phyloP scores from a whole-genome alignment of 2,329 filamentous ascomycete species.

The Fusarium oxysporum region DNA sequence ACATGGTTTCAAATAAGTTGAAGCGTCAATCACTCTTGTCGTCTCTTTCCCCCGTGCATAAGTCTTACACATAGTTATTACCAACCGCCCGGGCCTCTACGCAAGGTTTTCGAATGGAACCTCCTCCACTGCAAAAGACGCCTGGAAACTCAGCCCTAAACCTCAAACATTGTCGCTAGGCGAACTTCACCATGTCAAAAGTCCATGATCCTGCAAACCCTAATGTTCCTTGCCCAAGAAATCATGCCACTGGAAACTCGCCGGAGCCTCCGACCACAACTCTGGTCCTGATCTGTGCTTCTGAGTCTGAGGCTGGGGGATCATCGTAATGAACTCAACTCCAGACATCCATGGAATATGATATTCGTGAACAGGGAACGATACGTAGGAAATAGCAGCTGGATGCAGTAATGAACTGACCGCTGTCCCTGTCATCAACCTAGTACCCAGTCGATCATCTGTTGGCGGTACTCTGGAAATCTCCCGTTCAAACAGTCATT shows the following conservation, averaged over 20 bases:
- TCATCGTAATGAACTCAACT: background rate
- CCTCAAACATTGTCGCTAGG: slow-evolving; percentile 5
- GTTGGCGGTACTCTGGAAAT: background rate
- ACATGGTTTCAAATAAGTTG: background rate
- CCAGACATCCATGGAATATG: slow-evolving; percentile 13
- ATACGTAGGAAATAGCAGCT: background rate
- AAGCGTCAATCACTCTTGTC: slow-evolving; percentile 2
- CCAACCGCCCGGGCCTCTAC: slow-evolving; percentile 7
- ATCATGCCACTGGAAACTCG: background rate
- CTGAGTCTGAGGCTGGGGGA: background rate
- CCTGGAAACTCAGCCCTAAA: slow-evolving; percentile 9
- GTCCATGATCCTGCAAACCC: background rate
- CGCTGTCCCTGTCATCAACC: slow-evolving; percentile 17
- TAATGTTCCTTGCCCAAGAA: background rate
- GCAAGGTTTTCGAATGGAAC: background rate
- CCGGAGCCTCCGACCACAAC: slow-evolving; percentile 2
- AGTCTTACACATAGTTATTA: slow-evolving; percentile 14
- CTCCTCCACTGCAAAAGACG: background rate
- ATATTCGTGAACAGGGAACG: slow-evolving; percentile 21
- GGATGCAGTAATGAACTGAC: slow-evolving; percentile 11
- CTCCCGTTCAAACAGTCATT: slow-evolving; percentile 14
- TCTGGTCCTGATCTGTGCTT: slow-evolving; percentile 7
- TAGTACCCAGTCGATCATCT: background rate
- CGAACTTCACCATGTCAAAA: background rate
- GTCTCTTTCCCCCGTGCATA: slow-evolving; percentile 13